Conservation (phyloP, 2,329 filamentous ascomycete genomes). For the Phialophora macrospora region DNA sequence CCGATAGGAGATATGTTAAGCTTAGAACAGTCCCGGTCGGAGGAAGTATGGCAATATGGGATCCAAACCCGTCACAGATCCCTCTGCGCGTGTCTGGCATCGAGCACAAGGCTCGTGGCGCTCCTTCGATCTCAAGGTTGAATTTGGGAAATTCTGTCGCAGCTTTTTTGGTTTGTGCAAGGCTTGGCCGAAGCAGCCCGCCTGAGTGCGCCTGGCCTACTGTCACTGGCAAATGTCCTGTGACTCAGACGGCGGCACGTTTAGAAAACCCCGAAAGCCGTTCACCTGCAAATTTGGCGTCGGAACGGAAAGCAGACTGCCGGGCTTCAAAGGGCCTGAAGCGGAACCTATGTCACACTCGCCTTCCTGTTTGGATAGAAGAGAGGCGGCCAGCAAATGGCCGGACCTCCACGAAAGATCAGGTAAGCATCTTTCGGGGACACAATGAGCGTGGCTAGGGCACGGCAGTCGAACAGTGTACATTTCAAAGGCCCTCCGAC, state of each 20-base stretch:
- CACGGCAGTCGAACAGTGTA: too few species aligned
- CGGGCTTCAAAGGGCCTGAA: background rate
- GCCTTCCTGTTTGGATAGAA: background rate
- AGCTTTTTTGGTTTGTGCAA: conserved; percentile 43
- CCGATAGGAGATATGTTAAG: background rate
- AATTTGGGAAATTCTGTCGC: conserved; percentile 44
- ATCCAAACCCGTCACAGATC: conserved; percentile 42
- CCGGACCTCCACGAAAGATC: background rate
- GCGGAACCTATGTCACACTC: background rate
- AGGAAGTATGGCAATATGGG: conserved; percentile 44
- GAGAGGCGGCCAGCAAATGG: background rate
- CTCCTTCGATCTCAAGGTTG: conserved; percentile 40
- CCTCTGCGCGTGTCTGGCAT: conserved; percentile 42
- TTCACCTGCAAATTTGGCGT: background rate
- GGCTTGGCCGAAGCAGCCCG: conserved; percentile 39
- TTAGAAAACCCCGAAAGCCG: background rate
- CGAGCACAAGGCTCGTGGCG: conserved; percentile 44
- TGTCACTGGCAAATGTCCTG: background rate
- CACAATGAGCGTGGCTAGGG: background rate
- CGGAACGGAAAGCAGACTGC: background rate
- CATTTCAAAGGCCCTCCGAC: too few species aligned
- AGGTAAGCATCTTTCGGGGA: background rate
- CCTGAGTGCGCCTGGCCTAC: background rate
- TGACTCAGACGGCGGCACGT: background rate
- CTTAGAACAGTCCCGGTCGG: conserved; percentile 39